Conservation (phyloP, 2,329 filamentous ascomycete genomes). For the Aspergillus vadensis region DNA sequence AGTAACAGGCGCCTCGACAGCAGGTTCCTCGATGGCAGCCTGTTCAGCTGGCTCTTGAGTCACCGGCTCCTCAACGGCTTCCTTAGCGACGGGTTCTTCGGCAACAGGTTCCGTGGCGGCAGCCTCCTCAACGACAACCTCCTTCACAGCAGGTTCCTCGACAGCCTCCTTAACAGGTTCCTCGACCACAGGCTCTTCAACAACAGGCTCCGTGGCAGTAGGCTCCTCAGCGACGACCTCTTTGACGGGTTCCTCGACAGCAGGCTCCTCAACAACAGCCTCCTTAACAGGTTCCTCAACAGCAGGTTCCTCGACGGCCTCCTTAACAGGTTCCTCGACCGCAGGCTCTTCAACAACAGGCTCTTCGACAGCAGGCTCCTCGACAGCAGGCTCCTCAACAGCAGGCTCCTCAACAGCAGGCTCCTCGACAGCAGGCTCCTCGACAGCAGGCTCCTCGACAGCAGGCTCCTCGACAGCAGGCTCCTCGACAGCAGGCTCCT, state of each 20-base stretch:
- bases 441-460: background rate
- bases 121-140: conserved; percentile 7
- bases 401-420: conserved; percentile 8
- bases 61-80: background rate
- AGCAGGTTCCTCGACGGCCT: background rate
- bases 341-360: background rate
- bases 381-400: background rate
- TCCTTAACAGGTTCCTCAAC: conserved; percentile 2
- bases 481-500: conserved; percentile 2
- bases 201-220: conserved; percentile 9
- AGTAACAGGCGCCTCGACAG: conserved; percentile 14
- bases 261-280: conserved; percentile 12
- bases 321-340: background rate
- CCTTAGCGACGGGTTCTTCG: conserved; percentile 1
- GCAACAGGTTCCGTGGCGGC: background rate
- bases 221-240: conserved; percentile 7
- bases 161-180: background rate
- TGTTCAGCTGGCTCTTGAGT: conserved; percentile 8
- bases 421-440: background rate
- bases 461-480: background rate
- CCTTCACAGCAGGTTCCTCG: conserved; percentile 9
- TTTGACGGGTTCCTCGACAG: conserved; percentile 11
- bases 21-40: background rate
- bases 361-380: conserved; percentile 1
- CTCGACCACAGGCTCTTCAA: conserved; percentile 11